Conservation (phyloP, 139 green algal genomes). For the Choricystis sp. region DNA sequence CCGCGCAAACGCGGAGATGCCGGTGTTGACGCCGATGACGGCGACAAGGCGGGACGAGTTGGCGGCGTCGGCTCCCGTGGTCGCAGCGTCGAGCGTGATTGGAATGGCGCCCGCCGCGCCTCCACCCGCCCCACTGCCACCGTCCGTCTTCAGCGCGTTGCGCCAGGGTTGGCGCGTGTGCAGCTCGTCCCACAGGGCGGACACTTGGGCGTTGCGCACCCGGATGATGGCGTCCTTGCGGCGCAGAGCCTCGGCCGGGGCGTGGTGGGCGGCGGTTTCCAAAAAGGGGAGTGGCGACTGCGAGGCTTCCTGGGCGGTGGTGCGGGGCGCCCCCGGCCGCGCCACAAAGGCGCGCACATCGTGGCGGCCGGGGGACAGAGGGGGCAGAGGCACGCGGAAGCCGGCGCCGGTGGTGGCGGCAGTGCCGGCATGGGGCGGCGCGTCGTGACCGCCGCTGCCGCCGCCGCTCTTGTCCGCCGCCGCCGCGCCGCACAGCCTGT, state of each 20-base stretch:
- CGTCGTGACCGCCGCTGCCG: conserved; percentile 2
- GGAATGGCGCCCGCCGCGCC: background rate
- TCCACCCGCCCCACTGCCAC: background rate
- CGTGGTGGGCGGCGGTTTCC: conserved; percentile 14
- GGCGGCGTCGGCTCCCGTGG: background rate
- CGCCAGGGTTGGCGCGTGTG: conserved; percentile 34
- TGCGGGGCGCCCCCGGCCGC: background rate
- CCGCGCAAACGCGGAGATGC: conserved; percentile 12
- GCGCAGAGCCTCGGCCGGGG: conserved; percentile 16
- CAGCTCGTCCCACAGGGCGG: conserved; percentile 34
- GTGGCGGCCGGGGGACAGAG: conserved; percentile 17
- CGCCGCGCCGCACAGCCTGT: conserved; percentile 17
- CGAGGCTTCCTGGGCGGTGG: conserved; percentile 23
- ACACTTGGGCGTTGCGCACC: conserved; percentile 30
- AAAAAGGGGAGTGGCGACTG: conserved; percentile 32
- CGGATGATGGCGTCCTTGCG: conserved; percentile 40
- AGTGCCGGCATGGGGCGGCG: conserved; percentile 5
- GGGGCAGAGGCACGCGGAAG: conserved; percentile 22
- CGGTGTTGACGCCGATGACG: conserved; percentile 30
- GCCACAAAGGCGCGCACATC: conserved; percentile 21
- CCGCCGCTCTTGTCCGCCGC: background rate
- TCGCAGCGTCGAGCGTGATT: background rate
- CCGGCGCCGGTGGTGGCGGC: conserved; percentile 9
- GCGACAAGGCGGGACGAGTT: conserved; percentile 1
- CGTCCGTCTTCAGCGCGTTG: conserved; percentile 6